A percentile compares a stretch with the other conserved stretches of the same genome.
Conservation (phyloP, 805 yeast species). For the Wickerhamiella vanderwaltii region DNA sequence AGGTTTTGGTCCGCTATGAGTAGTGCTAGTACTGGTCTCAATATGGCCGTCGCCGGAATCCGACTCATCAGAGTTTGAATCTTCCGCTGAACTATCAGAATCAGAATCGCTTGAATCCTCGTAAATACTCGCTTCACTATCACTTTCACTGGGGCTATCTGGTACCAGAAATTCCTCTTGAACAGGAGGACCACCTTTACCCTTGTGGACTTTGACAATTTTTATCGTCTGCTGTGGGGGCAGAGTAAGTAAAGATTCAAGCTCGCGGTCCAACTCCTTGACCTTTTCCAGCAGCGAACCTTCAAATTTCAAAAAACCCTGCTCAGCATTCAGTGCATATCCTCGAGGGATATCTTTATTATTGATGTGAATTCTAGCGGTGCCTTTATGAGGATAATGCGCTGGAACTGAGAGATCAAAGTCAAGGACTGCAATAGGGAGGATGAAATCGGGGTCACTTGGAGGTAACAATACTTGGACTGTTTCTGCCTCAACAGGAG, state of each 20-base stretch:
- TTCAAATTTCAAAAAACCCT: constrained; percentile 38
- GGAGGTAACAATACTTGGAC: constrained; percentile 30
- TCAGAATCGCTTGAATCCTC: constrained; percentile 15
- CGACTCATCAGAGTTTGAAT: constrained; percentile 7
- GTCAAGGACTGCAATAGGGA: constrained; percentile 42
- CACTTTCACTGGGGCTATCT: constrained; percentile 16
- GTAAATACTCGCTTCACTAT: constrained; percentile 2
- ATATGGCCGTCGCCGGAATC: constrained; percentile 5
- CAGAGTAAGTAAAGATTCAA: constrained; percentile 46
- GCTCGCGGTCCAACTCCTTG: constrained; percentile 41
- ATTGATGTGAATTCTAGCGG: constrained; percentile 44
- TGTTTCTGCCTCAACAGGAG: constrained; percentile 17
- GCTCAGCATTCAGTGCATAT: constrained; percentile 51
- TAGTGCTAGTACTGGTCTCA: constrained; percentile 8
- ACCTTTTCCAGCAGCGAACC: constrained; percentile 41
- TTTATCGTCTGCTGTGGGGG: constrained; percentile 53
- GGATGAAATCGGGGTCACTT: constrained; percentile 64
- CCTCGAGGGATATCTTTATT: constrained; percentile 64
- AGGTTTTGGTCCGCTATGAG: constrained; percentile 11
- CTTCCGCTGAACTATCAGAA: constrained; percentile 16
- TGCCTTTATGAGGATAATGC: constrained; percentile 37
- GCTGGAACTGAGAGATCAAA: constrained; percentile 44
- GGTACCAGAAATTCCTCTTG: background rate
- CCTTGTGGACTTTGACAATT: constrained; percentile 30
- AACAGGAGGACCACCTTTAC: background rate